These are phyloP conservation scores for Russula vinacea DNA, from an alignment of 768 basidiomycete genomes.

Conservation along the genomic window DNA sequence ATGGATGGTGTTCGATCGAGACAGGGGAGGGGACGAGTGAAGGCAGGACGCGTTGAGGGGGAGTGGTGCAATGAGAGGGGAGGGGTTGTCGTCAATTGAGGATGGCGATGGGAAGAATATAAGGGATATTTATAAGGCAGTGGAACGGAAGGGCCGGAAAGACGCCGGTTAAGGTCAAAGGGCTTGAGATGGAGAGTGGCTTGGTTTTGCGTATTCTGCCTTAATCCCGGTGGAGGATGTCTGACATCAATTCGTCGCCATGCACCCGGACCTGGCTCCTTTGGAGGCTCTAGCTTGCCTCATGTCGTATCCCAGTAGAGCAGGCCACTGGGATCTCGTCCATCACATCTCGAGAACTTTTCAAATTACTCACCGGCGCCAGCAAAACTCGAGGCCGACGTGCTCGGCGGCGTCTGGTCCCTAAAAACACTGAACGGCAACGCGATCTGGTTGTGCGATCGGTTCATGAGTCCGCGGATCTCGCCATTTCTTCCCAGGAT, in stretches of 20 bases:
- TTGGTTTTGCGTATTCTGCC: not conserved
- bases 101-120: slow-evolving; percentile 14
- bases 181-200: slow-evolving; percentile 14
- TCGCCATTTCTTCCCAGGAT: slow-evolving; percentile 24
- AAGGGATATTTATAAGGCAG: slow-evolving; percentile 26
- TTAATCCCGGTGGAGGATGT: slow-evolving; percentile 7
- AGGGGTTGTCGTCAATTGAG: slow-evolving; percentile 3
- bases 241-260: slow-evolving; percentile 28
- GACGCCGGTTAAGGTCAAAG: slow-evolving; percentile 22
- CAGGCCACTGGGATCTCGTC: slow-evolving; percentile 11
- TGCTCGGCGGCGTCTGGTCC: slow-evolving; percentile 26
- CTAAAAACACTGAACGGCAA: slow-evolving; percentile 24
- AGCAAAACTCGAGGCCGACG: slow-evolving; percentile 25
- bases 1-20: not conserved
- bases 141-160: slow-evolving; percentile 24
- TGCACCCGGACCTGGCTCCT: slow-evolving; percentile 3
- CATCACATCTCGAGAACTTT: slow-evolving; percentile 12
- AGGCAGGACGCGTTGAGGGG: slow-evolving; percentile 1
- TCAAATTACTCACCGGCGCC: slow-evolving; percentile 24
- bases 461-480: slow-evolving; percentile 26
- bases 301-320: slow-evolving; percentile 20
- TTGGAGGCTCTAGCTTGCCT: slow-evolving; percentile 15
- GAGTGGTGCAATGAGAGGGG: slow-evolving; percentile 18
- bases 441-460: slow-evolving; percentile 27
- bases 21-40: not conserved